phyloP scores from a whole-genome alignment of 805 yeast species.

The Scheffersomyces coipomensis region DNA sequence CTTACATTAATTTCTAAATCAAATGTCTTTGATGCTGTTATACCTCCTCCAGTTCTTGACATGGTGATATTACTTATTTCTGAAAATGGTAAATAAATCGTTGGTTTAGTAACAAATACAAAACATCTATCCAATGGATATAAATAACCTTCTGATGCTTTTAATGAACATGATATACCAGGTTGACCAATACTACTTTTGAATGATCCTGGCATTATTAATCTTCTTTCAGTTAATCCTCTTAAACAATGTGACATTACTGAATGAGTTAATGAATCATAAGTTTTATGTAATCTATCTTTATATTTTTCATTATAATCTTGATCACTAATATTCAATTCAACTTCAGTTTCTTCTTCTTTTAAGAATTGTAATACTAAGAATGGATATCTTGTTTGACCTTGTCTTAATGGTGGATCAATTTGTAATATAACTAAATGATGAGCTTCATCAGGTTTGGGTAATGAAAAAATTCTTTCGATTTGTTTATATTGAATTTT shows the following conservation, averaged over 20 bases:
- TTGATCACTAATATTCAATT: conserved; percentile 78
- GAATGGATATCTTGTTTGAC: conserved; percentile 95
- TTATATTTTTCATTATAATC: conserved; percentile 76
- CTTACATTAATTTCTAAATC: conserved; percentile 80
- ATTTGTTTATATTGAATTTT: conserved; percentile 88
- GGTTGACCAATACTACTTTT: conserved; percentile 74
- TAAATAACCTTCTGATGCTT: conserved; percentile 92
- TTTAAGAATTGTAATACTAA: conserved; percentile 84
- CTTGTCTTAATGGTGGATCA: conserved; percentile 97
- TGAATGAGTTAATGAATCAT: conserved; percentile 81
- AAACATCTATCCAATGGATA: conserved; percentile 92
- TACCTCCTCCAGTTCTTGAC: conserved; percentile 81
- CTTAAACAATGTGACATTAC: conserved; percentile 86
- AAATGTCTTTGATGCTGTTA: conserved; percentile 82
- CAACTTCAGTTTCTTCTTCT: conserved; percentile 90
- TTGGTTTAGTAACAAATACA: conserved; percentile 90
- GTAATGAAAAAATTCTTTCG: conserved; percentile 86
- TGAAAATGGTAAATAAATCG: conserved; percentile 82
- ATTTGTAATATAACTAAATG: conserved; percentile 86
- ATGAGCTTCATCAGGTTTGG: conserved; percentile 91
- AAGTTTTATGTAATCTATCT: conserved; percentile 68
- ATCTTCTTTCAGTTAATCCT: conserved; percentile 85
- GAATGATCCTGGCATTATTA: conserved; percentile 82
- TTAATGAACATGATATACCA: conserved; percentile 87
- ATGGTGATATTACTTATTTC: conserved; percentile 77